Evolutionary conservation across 2,329 filamentous ascomycete genomes (phyloP), one percentile per base, ranked within the genome.

Genomic region (Aurifilum marmelostoma): DNA sequence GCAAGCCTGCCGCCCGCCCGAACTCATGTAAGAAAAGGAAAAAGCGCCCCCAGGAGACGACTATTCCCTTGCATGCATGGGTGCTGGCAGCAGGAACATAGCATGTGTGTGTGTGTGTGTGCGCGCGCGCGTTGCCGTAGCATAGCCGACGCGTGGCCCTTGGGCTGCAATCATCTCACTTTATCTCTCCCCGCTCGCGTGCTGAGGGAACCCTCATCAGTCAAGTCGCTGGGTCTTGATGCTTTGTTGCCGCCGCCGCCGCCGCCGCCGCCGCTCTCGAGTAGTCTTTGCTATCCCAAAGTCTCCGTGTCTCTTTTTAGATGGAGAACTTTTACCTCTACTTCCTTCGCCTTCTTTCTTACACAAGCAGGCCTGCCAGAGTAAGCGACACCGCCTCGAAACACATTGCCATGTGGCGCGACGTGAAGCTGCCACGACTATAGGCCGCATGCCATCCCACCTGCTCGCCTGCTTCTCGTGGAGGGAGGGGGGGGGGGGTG

Each of bases 341-440:
- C n/a, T n/a, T 6, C 43, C 2, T 21, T 18, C 7, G 43, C 2
- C 18, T 56, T 58, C 39, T 37, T 59, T 52, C 47, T 18, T 56
- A 50, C 32, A 47, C 27, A 32, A 29, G 29, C n/a, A n/a, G 60
- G n/a, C 8, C 6, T 47, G 41, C 29, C 34, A 39, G 11, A 24
- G 39, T 11, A 37, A 47, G 8, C 4, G 34, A 39, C 7, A 24
- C 39, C 34, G 12, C 29, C 11, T 8, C 43, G 52, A 63, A 34
- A 67, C 66, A 61, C 50, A 37, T 58, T 58, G 68, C 68, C 65
- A 69, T 69, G 68, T 67, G 65, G 68, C 65, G 64, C 54, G 65
- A 69, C 62, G 43, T 67, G 50, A 69, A 60, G 56, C 68, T 60
- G 67, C 68, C 68, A 64, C 59, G 64, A 66, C 60, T 59, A 24